A percentile compares a stretch with the other conserved stretches of the same genome.
These are phyloP conservation scores for Eucalyptus pauciflora DNA, from an alignment of 345 rosid species.

Conservation along the genomic window DNA sequence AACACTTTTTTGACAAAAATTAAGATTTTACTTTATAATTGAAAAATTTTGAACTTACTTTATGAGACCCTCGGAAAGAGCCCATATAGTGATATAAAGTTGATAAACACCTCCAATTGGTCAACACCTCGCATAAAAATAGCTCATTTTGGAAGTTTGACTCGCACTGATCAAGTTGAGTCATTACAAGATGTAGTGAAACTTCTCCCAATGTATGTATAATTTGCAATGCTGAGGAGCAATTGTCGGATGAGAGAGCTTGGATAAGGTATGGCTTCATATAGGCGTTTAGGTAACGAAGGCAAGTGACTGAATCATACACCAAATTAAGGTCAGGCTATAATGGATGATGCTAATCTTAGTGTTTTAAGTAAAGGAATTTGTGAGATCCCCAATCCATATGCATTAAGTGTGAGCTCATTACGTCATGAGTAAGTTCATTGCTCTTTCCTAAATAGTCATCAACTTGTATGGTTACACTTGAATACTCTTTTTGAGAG, in stretches of 20 bases:
- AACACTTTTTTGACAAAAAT: neutral
- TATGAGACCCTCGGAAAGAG: neutral
- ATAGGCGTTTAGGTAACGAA: neutral
- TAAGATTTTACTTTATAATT: neutral
- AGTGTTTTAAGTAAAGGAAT: neutral
- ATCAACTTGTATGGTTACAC: neutral
- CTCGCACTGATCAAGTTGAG: neutral
- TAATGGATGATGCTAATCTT: neutral
- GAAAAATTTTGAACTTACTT: neutral
- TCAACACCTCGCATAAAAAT: neutral
- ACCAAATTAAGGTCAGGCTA: neutral
- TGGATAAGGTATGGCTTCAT: neutral
- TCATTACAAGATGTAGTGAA: neutral
- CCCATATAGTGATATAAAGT: neutral
- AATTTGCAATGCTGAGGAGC: neutral
- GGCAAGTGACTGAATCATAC: neutral
- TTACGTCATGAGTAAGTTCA: neutral
- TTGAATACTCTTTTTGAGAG: neutral
- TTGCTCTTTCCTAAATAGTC: neutral
- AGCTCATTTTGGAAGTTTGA: neutral
- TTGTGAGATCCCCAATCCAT: neutral
- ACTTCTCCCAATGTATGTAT: neutral
- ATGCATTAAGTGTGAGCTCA: neutral
- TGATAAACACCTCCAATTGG: neutral
- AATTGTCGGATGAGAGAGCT: neutral